Evolutionary conservation across 345 rosid species (phyloP).

Genomic region (Eucalyptus brandiana): DNA sequence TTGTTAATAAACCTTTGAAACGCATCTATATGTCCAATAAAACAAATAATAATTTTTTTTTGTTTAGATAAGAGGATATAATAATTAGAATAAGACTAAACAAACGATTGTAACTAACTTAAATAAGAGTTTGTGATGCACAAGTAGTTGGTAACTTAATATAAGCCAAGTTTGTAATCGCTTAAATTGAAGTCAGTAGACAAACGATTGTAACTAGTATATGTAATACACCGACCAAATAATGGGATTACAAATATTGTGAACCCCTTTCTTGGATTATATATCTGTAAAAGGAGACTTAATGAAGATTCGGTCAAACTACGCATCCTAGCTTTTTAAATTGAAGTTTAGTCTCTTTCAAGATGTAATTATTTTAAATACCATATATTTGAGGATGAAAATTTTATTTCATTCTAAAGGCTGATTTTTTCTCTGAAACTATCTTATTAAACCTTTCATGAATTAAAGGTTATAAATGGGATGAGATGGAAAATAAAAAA

Average conservation of each 20-base stretch:
- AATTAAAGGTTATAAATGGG: background rate
- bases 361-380: background rate
- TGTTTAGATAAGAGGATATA: background rate
- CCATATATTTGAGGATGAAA: background rate
- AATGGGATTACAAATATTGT: background rate
- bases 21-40: background rate
- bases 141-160: background rate
- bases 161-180: background rate
- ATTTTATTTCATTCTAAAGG: background rate
- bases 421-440: background rate
- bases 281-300: background rate
- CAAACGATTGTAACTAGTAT: background rate
- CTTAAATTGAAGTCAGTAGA: background rate
- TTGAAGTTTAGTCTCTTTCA: background rate
- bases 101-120: background rate
- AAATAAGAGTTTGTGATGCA: background rate
- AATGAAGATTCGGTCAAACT: background rate
- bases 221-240: background rate
- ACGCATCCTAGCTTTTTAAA: background rate
- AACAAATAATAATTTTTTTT: background rate
- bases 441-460: background rate
- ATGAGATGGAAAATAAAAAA: background rate
- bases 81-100: background rate
- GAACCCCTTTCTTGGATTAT: background rate
- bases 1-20: constrained; percentile 1